A percentile compares a stretch with the other conserved stretches of the same genome.
phyloP scores from a whole-genome alignment of 2,329 filamentous ascomycete species.

The Podosphaera aphanis region DNA sequence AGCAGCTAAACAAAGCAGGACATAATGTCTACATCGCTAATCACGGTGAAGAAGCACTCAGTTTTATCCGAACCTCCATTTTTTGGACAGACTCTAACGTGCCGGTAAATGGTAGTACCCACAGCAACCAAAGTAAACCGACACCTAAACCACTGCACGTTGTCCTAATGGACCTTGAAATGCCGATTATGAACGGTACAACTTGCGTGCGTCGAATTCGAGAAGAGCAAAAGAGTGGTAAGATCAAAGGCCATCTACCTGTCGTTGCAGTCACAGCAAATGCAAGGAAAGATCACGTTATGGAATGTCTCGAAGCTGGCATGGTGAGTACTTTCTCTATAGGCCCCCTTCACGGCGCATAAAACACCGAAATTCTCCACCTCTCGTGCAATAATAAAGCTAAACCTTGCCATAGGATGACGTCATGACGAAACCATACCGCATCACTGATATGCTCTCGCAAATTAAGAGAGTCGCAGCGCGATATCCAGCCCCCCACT shows the following conservation, averaged over 20 bases:
- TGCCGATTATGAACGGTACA: conserved; percentile 66
- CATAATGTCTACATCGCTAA: conserved; percentile 39
- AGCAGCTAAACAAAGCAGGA: conserved; percentile 35
- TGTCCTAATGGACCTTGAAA: conserved; percentile 61
- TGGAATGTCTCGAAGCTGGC: conserved; percentile 44
- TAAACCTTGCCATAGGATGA: conserved; percentile 5
- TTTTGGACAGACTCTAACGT: conserved; percentile 22
- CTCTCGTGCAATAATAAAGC: neutral
- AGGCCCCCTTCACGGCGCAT: neutral
- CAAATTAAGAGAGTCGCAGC: conserved; percentile 6
- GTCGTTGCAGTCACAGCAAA: conserved; percentile 72
- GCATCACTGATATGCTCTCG: conserved; percentile 9
- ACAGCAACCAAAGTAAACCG: conserved; percentile 15
- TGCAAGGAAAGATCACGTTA: conserved; percentile 50
- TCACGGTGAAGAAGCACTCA: conserved; percentile 38
- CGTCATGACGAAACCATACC: conserved; percentile 12
- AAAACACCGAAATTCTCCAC: neutral
- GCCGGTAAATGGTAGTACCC: neutral
- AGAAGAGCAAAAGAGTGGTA: conserved; percentile 37
- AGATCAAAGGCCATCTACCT: conserved; percentile 41
- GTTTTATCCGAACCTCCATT: conserved; percentile 29
- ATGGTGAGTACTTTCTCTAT: conserved; percentile 32
- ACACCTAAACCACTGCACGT: conserved; percentile 34
- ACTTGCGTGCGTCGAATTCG: conserved; percentile 48
- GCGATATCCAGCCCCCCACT: neutral